Evolutionary conservation across 2,329 filamentous ascomycete genomes (phyloP), one percentile per base, ranked within the genome.

Genomic region (Epichloe glyceriae): DNA sequence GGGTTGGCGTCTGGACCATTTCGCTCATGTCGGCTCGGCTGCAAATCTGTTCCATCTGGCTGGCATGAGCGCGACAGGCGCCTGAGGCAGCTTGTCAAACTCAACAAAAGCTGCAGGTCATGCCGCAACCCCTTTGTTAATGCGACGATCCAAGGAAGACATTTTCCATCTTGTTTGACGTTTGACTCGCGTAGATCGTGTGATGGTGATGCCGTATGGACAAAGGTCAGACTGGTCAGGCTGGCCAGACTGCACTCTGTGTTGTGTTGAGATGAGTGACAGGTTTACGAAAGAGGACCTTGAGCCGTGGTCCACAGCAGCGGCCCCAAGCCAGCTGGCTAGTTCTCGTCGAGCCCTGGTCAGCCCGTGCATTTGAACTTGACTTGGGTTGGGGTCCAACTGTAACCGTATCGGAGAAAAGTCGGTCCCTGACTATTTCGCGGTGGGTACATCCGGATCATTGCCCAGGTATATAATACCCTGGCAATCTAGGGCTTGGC

Each of bases 1-100:
- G 54, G 22, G 44, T 50, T 54, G 52, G 53, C 33, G 51, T 43
- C 30, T 15, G 17, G 34, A 34, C 26, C 26, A 40, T 41, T 37
- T 38, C 19, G 22, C 49, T 30, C 39, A 19, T 8, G 14, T 43
- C 30, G 30, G 10, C 30, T 30, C 30, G 30, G 30, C 30, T 30
- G 10, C 30, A 30, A 11, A 30, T 30, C 30, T 30, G 11, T 46
- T 20, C 17, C n/a, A 35, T 33, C 8, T 22, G 7, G 5, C 26
- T 35, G 33, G 12, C 43, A 35, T 30, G 8, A 33, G 30, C 17
- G 30, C 22, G 41, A 33, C 30, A 10, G 40, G n/a, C n/a, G n/a
- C n/a, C n/a, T n/a, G n/a, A n/a, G n/a, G 43, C 44, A 15, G 14
- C 40, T 30, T 4, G 30, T 11, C 30, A 8, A 46, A 11, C 17